A percentile compares a stretch with the other conserved stretches of the same genome.
phyloP scores from a whole-genome alignment of 768 basidiomycete genomes.

The Leccinellum rugosiceps region DNA sequence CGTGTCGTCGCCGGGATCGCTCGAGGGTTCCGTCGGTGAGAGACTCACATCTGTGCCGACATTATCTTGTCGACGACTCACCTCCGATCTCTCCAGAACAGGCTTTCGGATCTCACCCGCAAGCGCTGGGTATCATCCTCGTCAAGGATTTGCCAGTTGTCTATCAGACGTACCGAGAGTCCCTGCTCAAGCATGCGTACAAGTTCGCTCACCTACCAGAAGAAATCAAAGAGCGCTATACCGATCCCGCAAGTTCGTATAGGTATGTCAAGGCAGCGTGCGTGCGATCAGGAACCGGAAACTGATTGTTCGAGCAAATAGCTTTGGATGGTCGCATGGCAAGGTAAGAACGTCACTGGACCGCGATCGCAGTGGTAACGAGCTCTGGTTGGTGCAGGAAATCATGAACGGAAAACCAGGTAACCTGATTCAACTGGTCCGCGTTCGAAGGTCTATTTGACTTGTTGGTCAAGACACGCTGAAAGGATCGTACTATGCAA shows the following conservation, averaged over 20 bases:
- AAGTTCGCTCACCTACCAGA: constrained; percentile 73
- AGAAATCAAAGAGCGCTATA: constrained; percentile 64
- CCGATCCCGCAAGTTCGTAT: constrained; percentile 69
- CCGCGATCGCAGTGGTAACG: background rate
- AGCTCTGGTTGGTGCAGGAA: constrained; percentile 47
- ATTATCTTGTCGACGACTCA: background rate
- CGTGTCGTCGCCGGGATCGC: constrained; percentile 47
- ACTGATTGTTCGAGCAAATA: constrained; percentile 21
- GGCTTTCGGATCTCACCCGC: constrained; percentile 79
- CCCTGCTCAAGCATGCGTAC: constrained; percentile 72
- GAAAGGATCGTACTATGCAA: constrained; percentile 94
- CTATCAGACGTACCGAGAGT: constrained; percentile 62
- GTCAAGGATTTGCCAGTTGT: constrained; percentile 73
- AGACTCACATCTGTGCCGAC: background rate
- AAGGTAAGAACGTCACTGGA: constrained; percentile 50
- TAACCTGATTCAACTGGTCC: constrained; percentile 20
- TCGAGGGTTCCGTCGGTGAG: constrained; percentile 62
- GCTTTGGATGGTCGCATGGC: constrained; percentile 98
- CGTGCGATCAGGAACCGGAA: background rate
- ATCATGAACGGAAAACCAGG: constrained; percentile 94
- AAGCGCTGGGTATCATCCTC: constrained; percentile 77
- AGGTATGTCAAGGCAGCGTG: constrained; percentile 46
- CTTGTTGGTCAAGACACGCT: constrained; percentile 54
- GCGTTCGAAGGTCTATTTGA: constrained; percentile 1
- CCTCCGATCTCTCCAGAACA: constrained; percentile 42